Percentiles rank a stretch among this genome's conserved stretches.
phyloP scores from a whole-genome alignment of 805 yeast species.

The Cyberlindnera misumaiensis region DNA sequence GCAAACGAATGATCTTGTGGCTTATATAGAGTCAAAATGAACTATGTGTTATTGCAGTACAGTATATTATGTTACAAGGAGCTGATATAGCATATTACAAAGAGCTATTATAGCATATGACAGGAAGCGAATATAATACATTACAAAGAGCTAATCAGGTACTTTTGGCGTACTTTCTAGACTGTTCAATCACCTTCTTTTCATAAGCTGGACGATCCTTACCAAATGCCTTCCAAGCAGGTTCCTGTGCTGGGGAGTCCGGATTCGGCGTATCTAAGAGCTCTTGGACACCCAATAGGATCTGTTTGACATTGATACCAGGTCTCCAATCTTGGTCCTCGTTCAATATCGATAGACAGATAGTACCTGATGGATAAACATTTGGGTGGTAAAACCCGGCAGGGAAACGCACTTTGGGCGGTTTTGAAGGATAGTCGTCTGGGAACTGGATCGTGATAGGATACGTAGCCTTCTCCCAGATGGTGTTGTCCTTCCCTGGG shows the following conservation, averaged over 20 bases:
- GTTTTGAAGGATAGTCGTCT: slow-evolving; percentile 92
- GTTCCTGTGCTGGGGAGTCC: slow-evolving; percentile 94
- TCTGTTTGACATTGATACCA: slow-evolving; percentile 84
- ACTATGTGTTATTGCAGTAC: too few species aligned
- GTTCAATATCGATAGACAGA: slow-evolving; percentile 86
- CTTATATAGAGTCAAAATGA: too few species aligned
- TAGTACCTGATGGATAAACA: slow-evolving; percentile 95
- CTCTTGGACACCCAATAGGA: slow-evolving; percentile 88
- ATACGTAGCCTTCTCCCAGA: slow-evolving; percentile 87
- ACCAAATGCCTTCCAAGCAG: slow-evolving; percentile 85
- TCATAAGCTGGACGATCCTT: slow-evolving; percentile 66
- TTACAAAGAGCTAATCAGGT: background rate
- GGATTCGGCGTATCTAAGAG: slow-evolving; percentile 87
- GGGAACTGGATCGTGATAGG: slow-evolving; percentile 81
- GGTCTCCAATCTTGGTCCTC: slow-evolving; percentile 99
- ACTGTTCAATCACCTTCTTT: slow-evolving; percentile 74
- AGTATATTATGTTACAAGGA: too few species aligned
- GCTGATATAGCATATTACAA: too few species aligned
- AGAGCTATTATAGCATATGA: too few species aligned
- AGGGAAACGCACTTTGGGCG: slow-evolving; percentile 90
- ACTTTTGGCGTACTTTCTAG: slow-evolving; percentile 51
- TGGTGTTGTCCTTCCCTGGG: slow-evolving; percentile 83
- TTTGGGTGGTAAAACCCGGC: slow-evolving; percentile 93
- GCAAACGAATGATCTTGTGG: background rate
- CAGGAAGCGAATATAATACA: too few species aligned